Percentiles rank a stretch among this genome's conserved stretches.
Evolutionary conservation across 371 early-diverging fungal species (phyloP).

Genomic region (Amoeboaphelidium protococcarum): DNA sequence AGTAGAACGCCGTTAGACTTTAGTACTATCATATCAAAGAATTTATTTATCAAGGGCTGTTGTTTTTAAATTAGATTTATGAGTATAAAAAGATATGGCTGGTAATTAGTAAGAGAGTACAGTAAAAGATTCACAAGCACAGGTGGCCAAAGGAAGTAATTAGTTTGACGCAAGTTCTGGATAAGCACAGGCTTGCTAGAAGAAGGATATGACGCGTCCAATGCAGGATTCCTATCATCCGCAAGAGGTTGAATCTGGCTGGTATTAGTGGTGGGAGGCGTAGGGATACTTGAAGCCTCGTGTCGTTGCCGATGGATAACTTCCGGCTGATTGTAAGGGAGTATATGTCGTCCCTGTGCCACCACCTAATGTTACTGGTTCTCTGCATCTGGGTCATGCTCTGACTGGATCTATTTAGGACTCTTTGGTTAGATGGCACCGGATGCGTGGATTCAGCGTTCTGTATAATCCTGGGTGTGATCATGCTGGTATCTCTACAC

Average conservation of each 20-base stretch:
- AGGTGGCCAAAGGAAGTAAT: too few species aligned
- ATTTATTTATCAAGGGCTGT: too few species aligned
- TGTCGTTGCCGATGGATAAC: too few species aligned
- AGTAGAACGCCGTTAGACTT: too few species aligned
- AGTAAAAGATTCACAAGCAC: too few species aligned
- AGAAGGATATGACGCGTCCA: too few species aligned
- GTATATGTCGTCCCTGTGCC: slow-evolving; percentile 82
- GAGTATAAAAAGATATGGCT: too few species aligned
- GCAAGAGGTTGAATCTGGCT: slow-evolving; percentile 72
- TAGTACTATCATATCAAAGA: too few species aligned
- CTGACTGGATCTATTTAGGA: slow-evolving; percentile 94
- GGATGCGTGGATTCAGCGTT: slow-evolving; percentile 88
- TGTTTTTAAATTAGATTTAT: too few species aligned
- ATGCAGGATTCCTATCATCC: slow-evolving; percentile 95
- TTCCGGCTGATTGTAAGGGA: slow-evolving; percentile 35
- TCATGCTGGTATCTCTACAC: slow-evolving; percentile 98
- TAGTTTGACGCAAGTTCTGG: too few species aligned
- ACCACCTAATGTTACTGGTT: slow-evolving; percentile 98
- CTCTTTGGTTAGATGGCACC: slow-evolving; percentile 82
- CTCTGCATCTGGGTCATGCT: slow-evolving; percentile 94
- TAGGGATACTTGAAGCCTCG: slow-evolving; percentile 74
- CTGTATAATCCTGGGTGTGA: slow-evolving; percentile 96
- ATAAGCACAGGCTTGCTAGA: too few species aligned
- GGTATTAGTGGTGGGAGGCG: slow-evolving; percentile 85
- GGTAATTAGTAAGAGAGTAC: too few species aligned